Evolutionary conservation across 2,329 filamentous ascomycete species (phyloP).

Genomic region (Plenodomus lindquistii): DNA sequence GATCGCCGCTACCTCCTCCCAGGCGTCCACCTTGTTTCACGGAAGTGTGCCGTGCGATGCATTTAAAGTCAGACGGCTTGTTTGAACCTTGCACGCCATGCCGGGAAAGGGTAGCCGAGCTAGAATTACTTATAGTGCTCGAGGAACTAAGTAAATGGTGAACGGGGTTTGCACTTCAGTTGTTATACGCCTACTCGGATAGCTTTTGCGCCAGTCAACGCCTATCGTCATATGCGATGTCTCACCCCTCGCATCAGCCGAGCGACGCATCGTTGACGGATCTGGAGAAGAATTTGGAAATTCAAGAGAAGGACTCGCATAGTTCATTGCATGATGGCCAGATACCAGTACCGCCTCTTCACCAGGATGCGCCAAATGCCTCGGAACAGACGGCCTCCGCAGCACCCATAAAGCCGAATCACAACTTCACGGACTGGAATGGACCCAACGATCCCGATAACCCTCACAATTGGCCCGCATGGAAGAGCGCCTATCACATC

Average conservation of each 20-base stretch:
- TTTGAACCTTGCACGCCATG: background rate
- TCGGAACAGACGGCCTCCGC: background rate
- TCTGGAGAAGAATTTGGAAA: background rate
- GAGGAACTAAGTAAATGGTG: too few species aligned
- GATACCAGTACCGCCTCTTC: background rate
- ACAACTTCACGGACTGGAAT: constrained; percentile 31
- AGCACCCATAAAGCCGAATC: background rate
- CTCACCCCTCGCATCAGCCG: background rate
- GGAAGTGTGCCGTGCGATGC: background rate
- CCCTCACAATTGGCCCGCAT: constrained; percentile 45
- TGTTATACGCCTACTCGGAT: background rate
- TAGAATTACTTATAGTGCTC: background rate
- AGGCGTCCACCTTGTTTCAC: background rate
- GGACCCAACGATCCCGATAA: constrained; percentile 43
- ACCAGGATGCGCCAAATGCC: background rate
- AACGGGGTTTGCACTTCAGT: too few species aligned
- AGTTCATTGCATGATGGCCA: background rate
- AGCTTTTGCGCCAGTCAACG: background rate
- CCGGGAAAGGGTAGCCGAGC: background rate
- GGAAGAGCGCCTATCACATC: constrained; percentile 38
- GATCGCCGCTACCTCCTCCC: background rate
- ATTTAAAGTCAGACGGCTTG: background rate
- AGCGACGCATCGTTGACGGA: background rate
- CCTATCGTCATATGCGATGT: background rate
- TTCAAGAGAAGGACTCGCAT: too few species aligned